Evolutionary conservation across 345 rosid species (phyloP), one percentile per base, ranked within the genome.

Genomic region (Gossypium ekmanianum): DNA sequence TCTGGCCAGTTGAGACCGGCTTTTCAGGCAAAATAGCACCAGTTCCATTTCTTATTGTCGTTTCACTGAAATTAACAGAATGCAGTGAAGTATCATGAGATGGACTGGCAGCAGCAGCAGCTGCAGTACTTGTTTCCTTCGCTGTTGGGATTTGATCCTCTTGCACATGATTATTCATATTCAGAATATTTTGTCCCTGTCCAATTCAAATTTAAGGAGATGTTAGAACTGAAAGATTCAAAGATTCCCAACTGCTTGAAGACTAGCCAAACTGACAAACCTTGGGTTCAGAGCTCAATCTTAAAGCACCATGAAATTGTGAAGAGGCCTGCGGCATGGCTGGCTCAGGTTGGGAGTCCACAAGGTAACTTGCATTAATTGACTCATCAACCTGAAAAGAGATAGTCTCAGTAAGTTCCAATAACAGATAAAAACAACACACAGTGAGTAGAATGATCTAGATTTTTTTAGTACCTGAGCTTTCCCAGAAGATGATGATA

Each of bases 281-380:
- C 95, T 88, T 83, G 50, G 81, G 72, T 85, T 87, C 87, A 78
- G 68, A 81, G 69, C 80, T 91, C 81, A 92, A 75, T 80, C 79
- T 84, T 63, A 93, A 75, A 9, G 85, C 83, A 71, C 87, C 89
- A 54, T 57, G 86, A 81, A 92, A 91, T 50, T 90, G 97, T 63
- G 90, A 88, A 84, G 98, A 85, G 77, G 88, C 82, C 74, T 87
- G 92, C 66, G 83, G 87, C 73, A 84, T 73, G 80, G 74, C 84
- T 77, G 85, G 91, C 75, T 93, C 92, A 39, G 88, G 65, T 18
- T 83, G 81, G 63, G 87, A 71, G 20, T 80, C 76, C 51, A 76
- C 85, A 73, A 81, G 59, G 81, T 87, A 84, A 76, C 83, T 81
- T 79, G 85, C 78, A 68, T 87, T 86, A 68, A 81, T 78, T 47